These are phyloP conservation scores for Cystobasidium onofrii DNA, from an alignment of 768 basidiomycete genomes.

Conservation along the genomic window DNA sequence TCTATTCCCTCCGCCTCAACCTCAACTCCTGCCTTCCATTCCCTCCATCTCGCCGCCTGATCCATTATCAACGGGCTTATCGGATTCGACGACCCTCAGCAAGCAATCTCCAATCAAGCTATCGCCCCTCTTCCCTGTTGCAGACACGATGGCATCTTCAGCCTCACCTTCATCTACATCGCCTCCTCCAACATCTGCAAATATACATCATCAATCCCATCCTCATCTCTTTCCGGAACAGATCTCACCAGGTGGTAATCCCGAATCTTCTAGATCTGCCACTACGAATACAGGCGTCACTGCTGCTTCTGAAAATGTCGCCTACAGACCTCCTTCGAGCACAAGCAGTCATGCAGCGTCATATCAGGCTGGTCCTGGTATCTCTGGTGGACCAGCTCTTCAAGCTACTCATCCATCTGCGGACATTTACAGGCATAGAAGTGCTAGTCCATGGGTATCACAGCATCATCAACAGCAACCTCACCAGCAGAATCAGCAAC, in stretches of 20 bases:
- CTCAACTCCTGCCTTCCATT: too few relatives aligned
- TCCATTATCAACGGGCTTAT: too few relatives aligned
- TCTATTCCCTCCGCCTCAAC: not conserved
- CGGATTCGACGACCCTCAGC: too few relatives aligned
- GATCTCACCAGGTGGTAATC: not conserved
- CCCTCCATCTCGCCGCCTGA: too few relatives aligned
- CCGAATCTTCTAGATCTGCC: not conserved
- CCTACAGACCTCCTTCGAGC: not conserved
- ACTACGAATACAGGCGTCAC: too few relatives aligned
- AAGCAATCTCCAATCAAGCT: not conserved
- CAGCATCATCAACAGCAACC: not conserved
- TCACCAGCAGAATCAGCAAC: not conserved
- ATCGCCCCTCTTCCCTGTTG: not conserved
- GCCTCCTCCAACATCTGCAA: not conserved
- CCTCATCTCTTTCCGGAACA: not conserved
- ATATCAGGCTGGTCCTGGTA: too few relatives aligned
- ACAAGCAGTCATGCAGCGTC: not conserved
- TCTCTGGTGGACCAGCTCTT: conserved; percentile 5
- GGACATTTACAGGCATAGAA: not conserved
- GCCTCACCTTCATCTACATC: not conserved
- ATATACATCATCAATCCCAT: not conserved
- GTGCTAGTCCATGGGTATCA: not conserved
- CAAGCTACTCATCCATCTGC: not conserved
- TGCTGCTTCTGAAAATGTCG: not conserved
- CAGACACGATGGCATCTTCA: not conserved